Conservation (phyloP, 352 stramenopile species). For the Globisporangium splendens region DNA sequence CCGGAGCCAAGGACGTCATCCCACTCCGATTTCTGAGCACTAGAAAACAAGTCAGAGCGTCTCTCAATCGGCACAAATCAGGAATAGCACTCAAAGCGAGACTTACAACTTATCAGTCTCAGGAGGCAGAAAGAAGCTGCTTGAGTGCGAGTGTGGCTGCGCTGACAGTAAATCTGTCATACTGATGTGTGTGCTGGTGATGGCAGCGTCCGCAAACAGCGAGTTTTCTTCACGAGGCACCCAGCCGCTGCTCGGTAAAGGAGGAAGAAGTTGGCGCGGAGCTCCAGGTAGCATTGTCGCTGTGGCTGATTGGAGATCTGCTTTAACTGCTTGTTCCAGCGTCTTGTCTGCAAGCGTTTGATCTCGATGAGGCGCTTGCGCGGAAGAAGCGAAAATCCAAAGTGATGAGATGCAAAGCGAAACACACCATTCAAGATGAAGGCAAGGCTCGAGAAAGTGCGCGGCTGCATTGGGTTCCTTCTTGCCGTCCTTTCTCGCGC, state of each 20-base stretch:
- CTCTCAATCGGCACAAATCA: background rate
- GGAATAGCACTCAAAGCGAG: background rate
- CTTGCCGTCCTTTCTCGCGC: slow-evolving; percentile 1
- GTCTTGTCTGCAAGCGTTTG: background rate
- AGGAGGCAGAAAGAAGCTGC: background rate
- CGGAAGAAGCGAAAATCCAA: slow-evolving; percentile 3
- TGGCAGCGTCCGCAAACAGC: background rate
- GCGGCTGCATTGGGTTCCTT: background rate
- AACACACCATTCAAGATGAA: background rate
- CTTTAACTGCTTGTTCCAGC: background rate
- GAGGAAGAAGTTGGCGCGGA: background rate
- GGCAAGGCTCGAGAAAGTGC: slow-evolving; percentile 12
- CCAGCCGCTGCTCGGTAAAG: background rate
- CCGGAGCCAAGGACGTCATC: slow-evolving; percentile 44
- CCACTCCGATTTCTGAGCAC: slow-evolving; percentile 35
- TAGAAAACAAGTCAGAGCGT: background rate
- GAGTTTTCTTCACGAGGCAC: background rate
- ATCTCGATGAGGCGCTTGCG: slow-evolving; percentile 13
- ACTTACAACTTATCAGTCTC: background rate
- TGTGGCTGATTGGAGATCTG: background rate
- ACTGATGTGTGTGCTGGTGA: slow-evolving; percentile 3
- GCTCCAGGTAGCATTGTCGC: background rate
- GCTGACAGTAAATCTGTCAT: slow-evolving; percentile 15
- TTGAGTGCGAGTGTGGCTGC: background rate
- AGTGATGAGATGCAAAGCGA: slow-evolving; percentile 7